These are phyloP conservation scores for Mycena amicta DNA, from an alignment of 768 basidiomycete genomes.

Conservation along the genomic window DNA sequence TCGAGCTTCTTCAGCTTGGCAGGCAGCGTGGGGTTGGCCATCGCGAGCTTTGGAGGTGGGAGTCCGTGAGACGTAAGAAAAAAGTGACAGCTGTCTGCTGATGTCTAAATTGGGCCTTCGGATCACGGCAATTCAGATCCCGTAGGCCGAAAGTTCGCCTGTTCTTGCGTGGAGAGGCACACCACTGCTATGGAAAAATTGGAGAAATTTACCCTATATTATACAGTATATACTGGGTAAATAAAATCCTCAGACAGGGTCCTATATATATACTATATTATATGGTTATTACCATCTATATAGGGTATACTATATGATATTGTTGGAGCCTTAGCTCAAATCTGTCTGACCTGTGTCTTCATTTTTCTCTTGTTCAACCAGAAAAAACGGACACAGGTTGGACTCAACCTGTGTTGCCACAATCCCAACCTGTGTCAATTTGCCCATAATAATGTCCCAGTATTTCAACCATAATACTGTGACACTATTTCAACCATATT, in stretches of 20 bases:
- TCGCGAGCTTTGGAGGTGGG: too few species aligned
- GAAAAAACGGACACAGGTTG: too few species aligned
- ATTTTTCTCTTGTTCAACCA: too few species aligned
- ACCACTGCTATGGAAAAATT: background rate
- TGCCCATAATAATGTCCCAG: too few species aligned
- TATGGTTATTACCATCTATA: background rate
- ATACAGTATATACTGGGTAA: slow-evolving; percentile 1
- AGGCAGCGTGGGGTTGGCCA: background rate
- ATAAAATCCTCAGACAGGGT: background rate
- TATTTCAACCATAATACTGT: too few species aligned
- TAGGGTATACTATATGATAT: background rate
- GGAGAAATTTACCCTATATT: background rate
- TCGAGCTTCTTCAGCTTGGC: background rate
- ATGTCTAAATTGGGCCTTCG: background rate
- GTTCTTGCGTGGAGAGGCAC: background rate
- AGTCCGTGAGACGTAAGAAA: background rate
- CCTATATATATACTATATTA: background rate
- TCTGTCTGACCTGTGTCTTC: background rate
- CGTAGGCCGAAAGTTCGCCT: background rate
- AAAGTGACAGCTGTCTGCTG: background rate
- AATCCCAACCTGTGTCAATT: too few species aligned
- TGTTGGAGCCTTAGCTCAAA: background rate
- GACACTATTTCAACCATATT: too few species aligned
- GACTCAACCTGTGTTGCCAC: too few species aligned
- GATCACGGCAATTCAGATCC: background rate